Evolutionary conservation across 495 filamentous ascomycete genomes (phyloP).

Genomic region (Penicillium alfredii): DNA sequence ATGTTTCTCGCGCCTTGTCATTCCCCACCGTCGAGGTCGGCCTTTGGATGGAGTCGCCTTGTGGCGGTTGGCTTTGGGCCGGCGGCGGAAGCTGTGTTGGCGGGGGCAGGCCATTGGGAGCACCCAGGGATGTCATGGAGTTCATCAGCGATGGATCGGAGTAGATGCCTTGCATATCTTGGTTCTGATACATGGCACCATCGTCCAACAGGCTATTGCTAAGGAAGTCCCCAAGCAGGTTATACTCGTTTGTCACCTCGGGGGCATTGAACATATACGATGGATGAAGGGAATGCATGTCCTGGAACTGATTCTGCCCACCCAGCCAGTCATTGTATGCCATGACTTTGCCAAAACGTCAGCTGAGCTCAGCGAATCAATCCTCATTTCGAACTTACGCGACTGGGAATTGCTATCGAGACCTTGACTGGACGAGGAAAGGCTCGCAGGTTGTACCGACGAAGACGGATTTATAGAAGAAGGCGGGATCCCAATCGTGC

Average conservation of each 20-base stretch:
- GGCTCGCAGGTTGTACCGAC: constrained; percentile 30
- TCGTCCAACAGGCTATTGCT: constrained; percentile 84
- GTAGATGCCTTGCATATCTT: constrained; percentile 51
- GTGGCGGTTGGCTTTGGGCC: constrained; percentile 40
- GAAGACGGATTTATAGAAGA: constrained; percentile 28
- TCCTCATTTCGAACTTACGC: constrained; percentile 54
- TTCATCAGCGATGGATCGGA: constrained; percentile 51
- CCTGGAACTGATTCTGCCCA: constrained; percentile 76
- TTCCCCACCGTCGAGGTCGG: constrained; percentile 53
- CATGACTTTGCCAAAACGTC: constrained; percentile 44
- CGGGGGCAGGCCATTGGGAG: constrained; percentile 27
- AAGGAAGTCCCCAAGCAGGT: constrained; percentile 91
- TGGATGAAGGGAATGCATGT: constrained; percentile 90
- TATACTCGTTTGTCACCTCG: constrained; percentile 93
- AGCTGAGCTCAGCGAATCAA: constrained; percentile 17
- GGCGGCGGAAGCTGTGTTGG: constrained; percentile 32
- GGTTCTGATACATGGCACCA: constrained; percentile 56
- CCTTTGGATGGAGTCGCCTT: constrained; percentile 53
- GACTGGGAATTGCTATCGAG: constrained; percentile 58
- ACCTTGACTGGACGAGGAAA: constrained; percentile 36
- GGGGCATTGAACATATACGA: constrained; percentile 94
- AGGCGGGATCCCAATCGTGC: constrained; percentile 29
- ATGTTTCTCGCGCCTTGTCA: constrained; percentile 82
- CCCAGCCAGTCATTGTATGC: constrained; percentile 65
- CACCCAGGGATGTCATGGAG: constrained; percentile 37